Conservation (phyloP, 768 basidiomycete species). For the Leccinum pellstonianum region DNA sequence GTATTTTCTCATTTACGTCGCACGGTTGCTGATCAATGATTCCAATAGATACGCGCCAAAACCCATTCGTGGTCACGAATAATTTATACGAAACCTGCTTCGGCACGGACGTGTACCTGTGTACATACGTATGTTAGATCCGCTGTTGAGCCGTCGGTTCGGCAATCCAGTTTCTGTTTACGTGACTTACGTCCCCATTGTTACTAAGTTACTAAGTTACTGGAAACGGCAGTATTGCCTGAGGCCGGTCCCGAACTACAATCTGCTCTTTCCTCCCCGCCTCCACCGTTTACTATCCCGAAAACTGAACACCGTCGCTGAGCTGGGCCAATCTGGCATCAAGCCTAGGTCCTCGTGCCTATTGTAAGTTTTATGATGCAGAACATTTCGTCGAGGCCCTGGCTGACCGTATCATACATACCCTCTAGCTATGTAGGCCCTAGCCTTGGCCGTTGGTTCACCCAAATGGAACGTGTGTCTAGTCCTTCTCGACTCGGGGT, state of each 20-base stretch:
- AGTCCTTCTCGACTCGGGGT: too few relatives aligned
- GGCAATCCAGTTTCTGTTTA: neutral
- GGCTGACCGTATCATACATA: neutral
- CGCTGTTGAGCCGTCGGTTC: neutral
- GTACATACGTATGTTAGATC: neutral
- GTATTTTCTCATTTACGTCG: conserved; percentile 1
- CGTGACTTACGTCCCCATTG: too few relatives aligned
- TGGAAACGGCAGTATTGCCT: too few relatives aligned
- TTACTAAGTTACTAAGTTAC: too few relatives aligned
- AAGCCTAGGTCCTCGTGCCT: conserved; percentile 29
- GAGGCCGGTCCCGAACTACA: too few relatives aligned
- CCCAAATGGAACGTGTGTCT: conserved; percentile 29
- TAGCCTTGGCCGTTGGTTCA: conserved; percentile 27
- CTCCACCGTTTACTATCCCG: neutral
- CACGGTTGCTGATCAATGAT: neutral
- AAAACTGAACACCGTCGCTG: conserved; percentile 21
- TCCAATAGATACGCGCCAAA: conserved; percentile 22
- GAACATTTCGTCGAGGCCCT: neutral
- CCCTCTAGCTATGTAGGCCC: conserved; percentile 17
- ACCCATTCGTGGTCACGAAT: conserved; percentile 20
- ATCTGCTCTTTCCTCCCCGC: too few relatives aligned
- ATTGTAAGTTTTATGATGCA: conserved; percentile 20
- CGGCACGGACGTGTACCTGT: neutral
- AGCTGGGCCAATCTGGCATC: conserved; percentile 30
- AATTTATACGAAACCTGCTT: neutral